Percentiles rank a stretch among this genome's conserved stretches.
These are phyloP conservation scores for Cucumis melo DNA, from an alignment of 306 rosid genomes.

Conservation along the genomic window DNA sequence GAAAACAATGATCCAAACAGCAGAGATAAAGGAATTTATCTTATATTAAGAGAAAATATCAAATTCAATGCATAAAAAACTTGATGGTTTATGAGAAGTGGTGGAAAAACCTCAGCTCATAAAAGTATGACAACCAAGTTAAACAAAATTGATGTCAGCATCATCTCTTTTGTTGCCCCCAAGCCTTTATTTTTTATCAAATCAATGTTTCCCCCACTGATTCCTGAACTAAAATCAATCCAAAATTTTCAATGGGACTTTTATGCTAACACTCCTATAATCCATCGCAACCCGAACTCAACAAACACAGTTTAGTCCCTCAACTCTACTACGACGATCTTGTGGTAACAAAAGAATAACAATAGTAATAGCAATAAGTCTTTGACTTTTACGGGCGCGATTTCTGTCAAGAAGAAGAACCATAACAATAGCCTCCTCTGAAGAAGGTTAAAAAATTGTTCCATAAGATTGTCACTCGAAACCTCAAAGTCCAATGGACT, in stretches of 20 bases:
- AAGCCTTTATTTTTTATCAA: background rate
- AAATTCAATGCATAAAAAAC: background rate
- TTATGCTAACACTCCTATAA: background rate
- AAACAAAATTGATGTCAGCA: slow-evolving; percentile 2
- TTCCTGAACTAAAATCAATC: background rate
- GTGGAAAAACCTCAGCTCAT: background rate
- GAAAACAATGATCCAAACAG: background rate
- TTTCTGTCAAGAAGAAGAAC: background rate
- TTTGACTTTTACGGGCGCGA: background rate
- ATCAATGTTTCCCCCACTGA: background rate
- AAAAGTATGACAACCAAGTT: background rate
- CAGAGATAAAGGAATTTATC: background rate
- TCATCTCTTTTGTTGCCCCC: background rate
- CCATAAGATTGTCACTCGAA: background rate
- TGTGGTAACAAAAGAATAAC: background rate
- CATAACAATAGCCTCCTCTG: background rate
- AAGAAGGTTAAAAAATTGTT: background rate
- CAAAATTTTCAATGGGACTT: background rate
- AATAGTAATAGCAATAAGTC: background rate
- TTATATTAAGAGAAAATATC: background rate
- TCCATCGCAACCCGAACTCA: background rate
- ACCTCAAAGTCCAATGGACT: slow-evolving; percentile 45
- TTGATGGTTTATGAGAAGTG: background rate
- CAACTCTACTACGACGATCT: background rate
- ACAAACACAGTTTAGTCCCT: background rate